These are phyloP conservation scores for Cucurbita pepo DNA, from an alignment of 306 rosid species.

Conservation along the genomic window DNA sequence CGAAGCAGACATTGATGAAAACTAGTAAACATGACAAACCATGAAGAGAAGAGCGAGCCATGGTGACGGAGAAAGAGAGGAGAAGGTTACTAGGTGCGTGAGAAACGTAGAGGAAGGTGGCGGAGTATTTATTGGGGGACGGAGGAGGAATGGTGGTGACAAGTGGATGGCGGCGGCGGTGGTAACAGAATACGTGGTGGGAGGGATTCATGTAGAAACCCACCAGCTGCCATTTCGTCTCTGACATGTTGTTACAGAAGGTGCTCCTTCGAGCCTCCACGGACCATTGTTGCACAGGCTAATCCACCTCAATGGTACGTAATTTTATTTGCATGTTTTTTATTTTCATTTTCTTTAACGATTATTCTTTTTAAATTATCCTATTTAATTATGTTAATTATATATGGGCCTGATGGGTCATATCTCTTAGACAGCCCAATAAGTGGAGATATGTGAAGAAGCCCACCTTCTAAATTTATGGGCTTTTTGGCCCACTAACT, in stretches of 20 bases:
- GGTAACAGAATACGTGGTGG: background rate
- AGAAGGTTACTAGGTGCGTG: background rate
- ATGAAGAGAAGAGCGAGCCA: constrained; percentile 9
- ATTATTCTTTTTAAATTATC: no score
- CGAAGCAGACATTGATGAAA: constrained; percentile 11
- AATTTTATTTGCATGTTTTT: background rate
- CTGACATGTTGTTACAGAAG: background rate
- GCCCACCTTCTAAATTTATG: no score
- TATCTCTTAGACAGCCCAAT: no score
- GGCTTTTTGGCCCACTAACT: no score
- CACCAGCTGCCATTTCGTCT: constrained; percentile 1
- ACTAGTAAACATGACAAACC: background rate
- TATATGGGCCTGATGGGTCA: no score
- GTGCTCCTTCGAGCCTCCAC: background rate
- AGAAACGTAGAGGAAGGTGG: background rate
- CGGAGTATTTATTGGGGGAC: background rate
- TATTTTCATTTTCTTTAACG: no score
- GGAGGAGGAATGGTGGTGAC: background rate
- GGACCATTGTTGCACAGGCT: background rate
- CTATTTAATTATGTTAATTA: no score
- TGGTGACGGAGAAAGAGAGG: background rate
- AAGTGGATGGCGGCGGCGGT: background rate
- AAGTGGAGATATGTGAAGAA: no score
- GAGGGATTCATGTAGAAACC: background rate
- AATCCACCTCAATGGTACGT: background rate